These are phyloP conservation scores for Cyclotella cryptica DNA, from an alignment of 108 stramenopile species.

Conservation along the genomic window DNA sequence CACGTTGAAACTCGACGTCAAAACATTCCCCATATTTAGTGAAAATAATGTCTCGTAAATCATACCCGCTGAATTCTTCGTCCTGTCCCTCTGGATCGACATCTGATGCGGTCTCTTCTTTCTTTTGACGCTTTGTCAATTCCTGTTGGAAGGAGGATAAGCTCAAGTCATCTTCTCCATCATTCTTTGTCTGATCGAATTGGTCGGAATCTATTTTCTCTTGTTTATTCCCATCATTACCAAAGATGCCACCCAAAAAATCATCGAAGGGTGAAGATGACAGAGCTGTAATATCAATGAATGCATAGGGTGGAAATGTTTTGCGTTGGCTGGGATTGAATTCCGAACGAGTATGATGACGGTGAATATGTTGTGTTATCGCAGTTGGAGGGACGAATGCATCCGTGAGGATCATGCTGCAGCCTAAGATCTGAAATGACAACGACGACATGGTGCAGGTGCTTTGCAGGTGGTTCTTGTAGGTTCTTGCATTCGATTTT, in stretches of 20 bases:
- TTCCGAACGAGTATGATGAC: not conserved
- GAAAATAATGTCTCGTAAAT: constrained; percentile 62
- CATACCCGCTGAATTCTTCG: constrained; percentile 70
- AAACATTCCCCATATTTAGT: constrained; percentile 66
- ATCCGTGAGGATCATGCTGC: not conserved
- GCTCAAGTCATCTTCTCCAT: constrained; percentile 23
- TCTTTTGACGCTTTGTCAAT: constrained; percentile 28
- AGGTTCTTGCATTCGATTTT: not conserved
- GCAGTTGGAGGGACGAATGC: constrained; percentile 4
- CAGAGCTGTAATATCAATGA: not conserved
- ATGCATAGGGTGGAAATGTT: not conserved
- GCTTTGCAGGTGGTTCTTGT: not conserved
- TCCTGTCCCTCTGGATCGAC: constrained; percentile 22
- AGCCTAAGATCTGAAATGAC: not conserved
- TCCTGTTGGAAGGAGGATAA: constrained; percentile 39
- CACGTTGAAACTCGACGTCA: constrained; percentile 68
- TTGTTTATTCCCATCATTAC: constrained; percentile 13
- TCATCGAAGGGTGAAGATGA: constrained; percentile 22
- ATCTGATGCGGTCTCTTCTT: not conserved
- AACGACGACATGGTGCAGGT: not conserved
- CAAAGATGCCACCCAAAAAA: constrained; percentile 20
- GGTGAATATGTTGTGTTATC: not conserved
- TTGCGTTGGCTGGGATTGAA: not conserved
- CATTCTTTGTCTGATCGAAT: not conserved
- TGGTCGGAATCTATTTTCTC: not conserved